Base-by-base conservation (phyloP, 495 filamentous ascomycete genomes). In the Penicillium crystallinum region DNA sequence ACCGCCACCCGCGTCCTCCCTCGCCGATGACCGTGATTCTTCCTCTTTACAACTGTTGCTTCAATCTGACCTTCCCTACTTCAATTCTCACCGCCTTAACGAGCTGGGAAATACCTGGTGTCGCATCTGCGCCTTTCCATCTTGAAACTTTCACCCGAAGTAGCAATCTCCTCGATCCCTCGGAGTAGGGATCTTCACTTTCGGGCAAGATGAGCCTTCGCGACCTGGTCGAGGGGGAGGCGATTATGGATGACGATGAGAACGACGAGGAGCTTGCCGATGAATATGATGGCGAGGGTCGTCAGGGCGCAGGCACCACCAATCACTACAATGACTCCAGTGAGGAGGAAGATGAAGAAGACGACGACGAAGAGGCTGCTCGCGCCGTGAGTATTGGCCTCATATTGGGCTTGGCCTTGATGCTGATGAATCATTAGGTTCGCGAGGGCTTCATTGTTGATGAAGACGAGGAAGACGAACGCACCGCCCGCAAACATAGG, bases 381-480 rank as follows among this genome's bases (percentile, higher is more conserved):
- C 68, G 75, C 57, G 71, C 68, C 15, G 79, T 81, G 62, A 55
- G 72, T 67, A 41, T 41, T 1, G 43, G 27, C 43, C 33, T 18
- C 27, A n/a, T 30, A 29, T 44, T 35, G 57, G 14, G 40, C 7
- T 43, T 46, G 0, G 17, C 35, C 15, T 21, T 14, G 18, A 6
- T 0, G 43, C 40, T 53, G 33, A 18, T 8, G 19, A 23, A 21
- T 17, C 14, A 3, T 14, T 61, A 95, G 88, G 80, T 96, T 33
- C 86, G 88, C 22, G 90, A 95, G 74, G 95, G 91, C 5, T 98
- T 97, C 72, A 96, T 98, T 49, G 89, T 95, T 57, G 91, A 96
- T 58, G 91, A 95, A 55, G 88, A 95, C 55, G 89, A 95, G 58
- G 90, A 90, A 31, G 87, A 87, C 29, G 80, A 80, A 39, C 81